Evolutionary conservation across 768 basidiomycete species (phyloP).

Genomic region (Auricularia auricula-judae): DNA sequence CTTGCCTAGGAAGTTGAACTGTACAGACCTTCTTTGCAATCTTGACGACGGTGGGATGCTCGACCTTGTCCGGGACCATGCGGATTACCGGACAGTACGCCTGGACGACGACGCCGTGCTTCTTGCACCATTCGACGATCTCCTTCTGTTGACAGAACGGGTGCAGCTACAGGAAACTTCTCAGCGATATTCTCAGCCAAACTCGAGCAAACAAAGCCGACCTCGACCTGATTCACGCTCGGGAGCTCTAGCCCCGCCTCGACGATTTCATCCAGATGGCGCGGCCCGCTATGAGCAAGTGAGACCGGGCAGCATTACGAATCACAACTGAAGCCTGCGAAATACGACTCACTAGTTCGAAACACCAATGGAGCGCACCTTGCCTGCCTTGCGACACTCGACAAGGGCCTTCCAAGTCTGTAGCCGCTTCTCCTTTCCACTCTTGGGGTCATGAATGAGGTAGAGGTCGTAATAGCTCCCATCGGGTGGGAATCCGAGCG

Average conservation of each 20-base stretch:
- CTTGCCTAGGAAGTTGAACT: too few relatives aligned
- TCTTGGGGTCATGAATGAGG: slow-evolving; percentile 64
- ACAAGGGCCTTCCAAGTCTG: slow-evolving; percentile 60
- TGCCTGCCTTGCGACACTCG: slow-evolving; percentile 47
- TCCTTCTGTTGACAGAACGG: slow-evolving; percentile 46
- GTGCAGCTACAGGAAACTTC: slow-evolving; percentile 42
- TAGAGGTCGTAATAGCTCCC: slow-evolving; percentile 61
- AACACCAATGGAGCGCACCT: slow-evolving; percentile 64
- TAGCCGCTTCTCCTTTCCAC: slow-evolving; percentile 54
- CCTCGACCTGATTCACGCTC: slow-evolving; percentile 76
- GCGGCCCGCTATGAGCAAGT: slow-evolving; percentile 36
- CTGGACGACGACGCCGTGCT: slow-evolving; percentile 49
- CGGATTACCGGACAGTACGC: slow-evolving; percentile 72
- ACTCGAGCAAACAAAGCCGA: slow-evolving; percentile 14
- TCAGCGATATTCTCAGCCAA: neutral
- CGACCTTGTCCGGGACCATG: slow-evolving; percentile 32
- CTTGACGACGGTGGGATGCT: slow-evolving; percentile 39
- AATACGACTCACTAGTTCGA: slow-evolving; percentile 55
- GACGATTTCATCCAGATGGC: slow-evolving; percentile 66
- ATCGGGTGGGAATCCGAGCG: slow-evolving; percentile 41
- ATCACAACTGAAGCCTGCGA: slow-evolving; percentile 15
- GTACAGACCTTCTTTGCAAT: slow-evolving; percentile 48
- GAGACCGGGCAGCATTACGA: neutral
- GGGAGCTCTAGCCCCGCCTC: slow-evolving; percentile 52
- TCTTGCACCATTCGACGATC: slow-evolving; percentile 44